These are phyloP conservation scores for Forsythia suspensa DNA, from an alignment of 257 asterid genomes.

Conservation along the genomic window DNA sequence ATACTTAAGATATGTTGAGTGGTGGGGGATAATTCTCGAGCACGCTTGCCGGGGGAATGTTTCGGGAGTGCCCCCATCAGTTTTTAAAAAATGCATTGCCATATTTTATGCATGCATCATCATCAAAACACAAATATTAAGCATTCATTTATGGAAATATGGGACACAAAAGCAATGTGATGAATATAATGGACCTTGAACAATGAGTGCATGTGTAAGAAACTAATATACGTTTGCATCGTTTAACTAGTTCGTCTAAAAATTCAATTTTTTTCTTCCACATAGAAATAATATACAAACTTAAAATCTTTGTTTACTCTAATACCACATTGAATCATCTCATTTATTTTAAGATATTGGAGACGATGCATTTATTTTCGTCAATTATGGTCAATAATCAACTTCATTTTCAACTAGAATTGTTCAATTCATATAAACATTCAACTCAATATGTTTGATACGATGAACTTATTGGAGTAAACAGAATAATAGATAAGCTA, in stretches of 20 bases:
- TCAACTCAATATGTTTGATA: neutral
- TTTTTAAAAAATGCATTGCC: neutral
- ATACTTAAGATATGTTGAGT: constrained; percentile 4
- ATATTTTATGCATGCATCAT: neutral
- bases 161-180: too few relatives aligned
- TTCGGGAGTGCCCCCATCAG: neutral
- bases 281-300: too few relatives aligned
- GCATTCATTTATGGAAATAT: too few relatives aligned
- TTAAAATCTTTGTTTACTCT: neutral
- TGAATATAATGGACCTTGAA: too few relatives aligned
- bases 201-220: too few relatives aligned
- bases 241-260: too few relatives aligned
- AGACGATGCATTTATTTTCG: too few relatives aligned
- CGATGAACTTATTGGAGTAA: neutral
- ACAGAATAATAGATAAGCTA: neutral
- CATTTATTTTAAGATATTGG: too few relatives aligned
- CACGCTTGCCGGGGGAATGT: constrained; percentile 41
- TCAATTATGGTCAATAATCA: too few relatives aligned
- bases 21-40: constrained; percentile 20
- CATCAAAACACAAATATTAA: neutral
- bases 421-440: neutral
- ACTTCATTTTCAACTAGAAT: too few relatives aligned
- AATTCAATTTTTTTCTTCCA: too few relatives aligned
- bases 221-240: too few relatives aligned
- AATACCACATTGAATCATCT: neutral